Percentiles rank a stretch among this genome's conserved stretches.
phyloP scores from a whole-genome alignment of 2,329 filamentous ascomycete species.

The Alternaria ventricosa region DNA sequence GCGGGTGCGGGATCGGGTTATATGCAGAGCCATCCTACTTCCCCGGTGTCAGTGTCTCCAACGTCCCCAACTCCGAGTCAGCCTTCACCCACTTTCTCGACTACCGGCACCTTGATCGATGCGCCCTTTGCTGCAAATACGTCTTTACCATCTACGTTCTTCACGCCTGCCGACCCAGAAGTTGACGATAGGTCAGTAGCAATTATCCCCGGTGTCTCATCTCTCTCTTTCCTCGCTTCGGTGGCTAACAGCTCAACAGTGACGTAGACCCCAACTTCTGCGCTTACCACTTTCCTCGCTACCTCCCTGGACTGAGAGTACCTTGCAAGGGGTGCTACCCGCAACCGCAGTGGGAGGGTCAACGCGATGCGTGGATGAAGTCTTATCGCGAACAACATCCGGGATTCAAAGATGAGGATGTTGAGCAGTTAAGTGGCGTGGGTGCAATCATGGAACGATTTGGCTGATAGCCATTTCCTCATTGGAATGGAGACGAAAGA shows the following conservation, averaged over 20 bases:
- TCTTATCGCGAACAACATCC: constrained; percentile 28
- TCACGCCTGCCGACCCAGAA: not conserved
- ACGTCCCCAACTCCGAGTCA: not conserved
- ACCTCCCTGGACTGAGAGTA: constrained; percentile 16
- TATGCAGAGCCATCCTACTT: not conserved
- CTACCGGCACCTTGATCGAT: constrained; percentile 3
- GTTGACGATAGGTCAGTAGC: not conserved
- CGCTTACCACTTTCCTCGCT: constrained; percentile 25
- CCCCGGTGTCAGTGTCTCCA: not conserved
- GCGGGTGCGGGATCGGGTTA: not conserved
- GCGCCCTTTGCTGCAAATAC: not conserved
- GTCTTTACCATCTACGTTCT: not conserved
- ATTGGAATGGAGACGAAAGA: not conserved
- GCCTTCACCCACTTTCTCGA: constrained; percentile 1
- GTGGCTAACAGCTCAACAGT: not conserved
- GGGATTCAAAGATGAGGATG: constrained; percentile 17
- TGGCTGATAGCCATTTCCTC: not conserved
- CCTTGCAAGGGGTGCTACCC: constrained; percentile 39
- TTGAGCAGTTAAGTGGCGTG: constrained; percentile 29
- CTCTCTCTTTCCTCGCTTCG: not conserved
- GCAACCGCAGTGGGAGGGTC: constrained; percentile 17
- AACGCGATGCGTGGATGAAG: constrained; percentile 22
- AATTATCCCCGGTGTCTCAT: not conserved
- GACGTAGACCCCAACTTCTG: constrained; percentile 22
- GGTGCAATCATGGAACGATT: constrained; percentile 20